A percentile compares a stretch with the other conserved stretches of the same genome.
These are phyloP conservation scores for Vitis vinifera DNA, from an alignment of 164 flowering plant genomes.

Conservation along the genomic window ASM3070453v1 NC_081806.1:67501-68000, in stretches of 20 bases:
- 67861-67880: constrained; percentile 37
- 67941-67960: constrained; percentile 54
- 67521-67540: neutral
- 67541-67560: constrained; percentile 77
- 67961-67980: constrained; percentile 63
- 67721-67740: constrained; percentile 66
- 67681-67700: neutral
- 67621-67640: neutral
- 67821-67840: neutral
- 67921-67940: constrained; percentile 41
- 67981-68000: constrained; percentile 60
- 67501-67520: neutral
- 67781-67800: constrained; percentile 39
- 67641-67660: neutral
- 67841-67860: neutral
- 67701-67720: constrained; percentile 29
- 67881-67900: constrained; percentile 42
- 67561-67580: constrained; percentile 59
- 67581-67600: constrained; percentile 62
- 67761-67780: constrained; percentile 72
- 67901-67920: constrained; percentile 46
- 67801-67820: neutral
- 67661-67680: neutral
- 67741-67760: constrained; percentile 74
- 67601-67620: constrained; percentile 38